Evolutionary conservation across 2,329 filamentous ascomycete genomes (phyloP), one percentile per base, ranked within the genome.

Genomic region (Pseudocercospora vitis): DNA sequence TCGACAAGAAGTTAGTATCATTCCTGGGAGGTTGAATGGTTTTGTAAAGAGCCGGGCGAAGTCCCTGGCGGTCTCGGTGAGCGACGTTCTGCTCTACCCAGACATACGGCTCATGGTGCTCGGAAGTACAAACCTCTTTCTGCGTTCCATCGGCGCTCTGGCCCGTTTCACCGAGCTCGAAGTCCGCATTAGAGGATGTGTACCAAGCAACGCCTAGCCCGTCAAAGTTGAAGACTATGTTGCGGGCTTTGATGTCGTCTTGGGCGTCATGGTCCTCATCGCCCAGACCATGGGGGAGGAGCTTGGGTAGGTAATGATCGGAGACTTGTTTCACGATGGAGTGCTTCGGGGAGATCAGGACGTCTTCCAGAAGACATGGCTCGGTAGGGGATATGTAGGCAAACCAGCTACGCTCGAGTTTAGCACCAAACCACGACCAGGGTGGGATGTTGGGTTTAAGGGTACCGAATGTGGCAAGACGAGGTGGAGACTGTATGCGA

Each of bases 151-250:
- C 65, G 47, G 37, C 55, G 37, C 53, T 63, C 23, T 68, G 57
- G 50, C 58, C 61, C 16, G 60, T 59, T 53, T 58, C 53, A 52
- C 60, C 52, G 47, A 56, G 58, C 64, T 73, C 63, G 58, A 73
- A 79, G 52, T 72, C 70, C 2, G 73, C 68, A n/a, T 69, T 67
- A 7, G 71, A 68, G n/a, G 68, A 60, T 0, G 76, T 79, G 63
- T 81, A 81, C 78, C 78, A 81, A 18, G 76, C 76, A 50, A 81
- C 67, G n/a, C 79, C 79, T 8, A 80, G 68, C 28, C 79, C 79
- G 61, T 82, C 79, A 63, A 81, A 76, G 63, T 81, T 81, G 65
- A 78, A 72, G 23, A 81, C 67, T 1, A 74, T 73, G 64, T 82
- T 82, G 21, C 79, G 76, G 53, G 75, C 71, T 18, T 72, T 72